Base-by-base conservation (phyloP, 257 asterid genomes). In the Parsonsia alboflavescens region DNA sequence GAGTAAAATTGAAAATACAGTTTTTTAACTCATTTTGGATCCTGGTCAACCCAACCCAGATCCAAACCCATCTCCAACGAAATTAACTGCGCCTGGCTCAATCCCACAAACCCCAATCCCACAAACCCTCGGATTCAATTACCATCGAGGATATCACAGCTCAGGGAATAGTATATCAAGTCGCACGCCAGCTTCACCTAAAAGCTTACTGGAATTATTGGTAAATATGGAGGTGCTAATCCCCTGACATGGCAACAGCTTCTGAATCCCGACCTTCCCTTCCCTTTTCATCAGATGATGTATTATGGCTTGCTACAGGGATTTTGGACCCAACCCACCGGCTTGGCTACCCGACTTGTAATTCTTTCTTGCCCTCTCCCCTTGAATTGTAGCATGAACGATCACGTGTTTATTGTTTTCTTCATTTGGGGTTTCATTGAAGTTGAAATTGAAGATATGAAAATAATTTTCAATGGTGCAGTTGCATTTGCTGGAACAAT, bases 291-390 rank as follows among this genome's bases (percentile, higher is more conserved):
- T 77, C 97, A 89, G 83, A 83, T 90, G 88, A 88, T 94, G 96
- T 94, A 86, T 76, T 91, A 94, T 80, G 97, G 98, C 69, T n/a
- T 94, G 97, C 87, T 94, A 90, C 93, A 85, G 82, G 70, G 62
- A 79, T 78, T 94, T 77, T 79, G 97, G 97, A 54, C 86, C 89
- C 54, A 93, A 91, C 63, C 97, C 98, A 10, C 96, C 97, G 7
- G 95, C 95, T 79, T 94, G 98, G 98, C 70, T 80, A 26, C 97
- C 97, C 46, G 85, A 85, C 77, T 84, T 85, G 98, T 94, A 81
- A 63, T 44, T 56, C 59, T 44, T 46, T 33, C 7, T 59, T 33
- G 19, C 6, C 11, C 54, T 24, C 53, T 28, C 4, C 24, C 73
- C 73, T 44, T 5, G 10, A 16, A 21, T 21, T 42, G 15, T 19